Base-by-base conservation (phyloP, 805 yeast species). In the Brettanomyces sp. region DNA sequence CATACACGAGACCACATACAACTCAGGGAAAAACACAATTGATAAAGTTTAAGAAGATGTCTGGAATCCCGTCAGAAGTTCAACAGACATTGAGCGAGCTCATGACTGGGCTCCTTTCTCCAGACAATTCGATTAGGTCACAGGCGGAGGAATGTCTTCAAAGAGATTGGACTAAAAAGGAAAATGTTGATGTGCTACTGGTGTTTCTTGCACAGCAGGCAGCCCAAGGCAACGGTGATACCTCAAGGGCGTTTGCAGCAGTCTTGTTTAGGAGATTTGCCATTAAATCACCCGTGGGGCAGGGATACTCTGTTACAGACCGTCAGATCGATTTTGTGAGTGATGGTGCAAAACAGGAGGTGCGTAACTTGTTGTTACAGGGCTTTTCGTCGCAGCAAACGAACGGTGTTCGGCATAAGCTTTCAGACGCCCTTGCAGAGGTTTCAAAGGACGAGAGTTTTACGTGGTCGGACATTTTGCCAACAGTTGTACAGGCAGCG, bases 371-470 rank as follows among this genome's bases (percentile, higher is more conserved):
- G 22, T 73, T 91, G 36, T 70, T 90, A 52, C 74, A 74, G 48
- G 98, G 96, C 13, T 87, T 91, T 56, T 60, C 77, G 3, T 62
- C 79, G 9, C 81, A 73, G 49, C 87, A 82, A 60, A 68, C 84
- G n/a, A 79, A 78, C 50, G 78, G 77, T 51, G 88, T 88, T 32
- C 80, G 97, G 60, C 96, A 91, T 64, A 93, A 91, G 60, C 69
- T 93, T 42, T 82, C 96, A 2, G 99, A 93, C 69, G 95, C 95
- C 7, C 83, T 93, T 42, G 86, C 97, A 1, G 98, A 90, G 65
- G 78, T 91, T 41, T 95, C 96, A 2, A 80, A 82, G 56, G 83
- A 79, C 48, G 81, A 77, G 12, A 56, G 68, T 3, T 71, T 68
- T 18, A 70, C 69, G 22, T 91, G 99, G 99, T 77, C 82, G 13